Base-by-base conservation (phyloP, 768 basidiomycete species). In the Leccinum disarticulatum region DNA sequence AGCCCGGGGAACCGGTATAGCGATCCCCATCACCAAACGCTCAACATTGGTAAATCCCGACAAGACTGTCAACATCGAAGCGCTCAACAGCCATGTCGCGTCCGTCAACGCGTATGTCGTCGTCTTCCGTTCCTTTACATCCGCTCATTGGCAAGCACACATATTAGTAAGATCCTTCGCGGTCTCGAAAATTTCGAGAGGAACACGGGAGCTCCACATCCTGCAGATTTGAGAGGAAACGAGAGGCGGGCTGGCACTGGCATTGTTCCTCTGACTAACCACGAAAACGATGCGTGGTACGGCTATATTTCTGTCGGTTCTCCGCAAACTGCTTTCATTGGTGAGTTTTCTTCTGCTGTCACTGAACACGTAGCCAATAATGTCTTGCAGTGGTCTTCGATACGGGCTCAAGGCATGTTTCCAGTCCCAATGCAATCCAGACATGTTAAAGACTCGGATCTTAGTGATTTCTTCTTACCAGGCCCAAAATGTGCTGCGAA, bases 1-100 rank as follows among this genome's bases (percentile, higher is more conserved):
- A 22, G 31, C 31, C 31, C 31, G 3, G 10, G 54, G 13, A 11
- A 17, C 6, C 19, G 56, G 65, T 15, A 30, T 9, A 0, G 48
- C 61, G 11, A 59, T 67, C 25, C 57, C 64, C 5, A 58, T 65
- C 52, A 27, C 25, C 8, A 65, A 64, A 48, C 64, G 54, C 4
- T 46, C 60, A 4, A 8, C 17, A 5, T 25, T 61, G 3, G 13
- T 54, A 6, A 63, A 67, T 27, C 28, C 28, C 4, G 59, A 61
- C 60, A 55, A 47, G 2, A 57, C 27, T 25, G 58, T 59, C 3
- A 35, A 61, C 13, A 15, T 57, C 6, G 58, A 58, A 2, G 63
- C 56, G 7, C 58, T 64, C 19, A 36, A 53, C 3, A 5, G 48
- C 11, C 60, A 66, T 19, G 8, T 57, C 22, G 50, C 36, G 3